Evolutionary conservation across 2,329 filamentous ascomycete species (phyloP), one percentile per base, ranked within the genome.

Genomic region (Fusarium sambucinum): DNA sequence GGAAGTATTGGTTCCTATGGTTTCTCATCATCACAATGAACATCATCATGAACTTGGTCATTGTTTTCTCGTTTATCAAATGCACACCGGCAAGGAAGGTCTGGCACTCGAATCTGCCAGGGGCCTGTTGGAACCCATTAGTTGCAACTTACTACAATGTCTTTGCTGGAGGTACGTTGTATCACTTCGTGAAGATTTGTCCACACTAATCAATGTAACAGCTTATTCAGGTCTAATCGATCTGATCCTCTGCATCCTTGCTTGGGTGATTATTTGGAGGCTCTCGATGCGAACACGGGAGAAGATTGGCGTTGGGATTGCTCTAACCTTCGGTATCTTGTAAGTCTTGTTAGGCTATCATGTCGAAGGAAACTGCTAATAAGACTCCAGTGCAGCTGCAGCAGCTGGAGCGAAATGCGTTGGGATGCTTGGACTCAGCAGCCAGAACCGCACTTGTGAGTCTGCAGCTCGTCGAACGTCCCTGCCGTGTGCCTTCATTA

Each of bases 311-410:
- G 58, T 60, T 8, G 58, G 58, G 1, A 52, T 60, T 17, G 58
- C 55, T 13, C 11, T 60, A 37, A 60, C 55, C 0, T 60, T 60
- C 14, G 58, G 58, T 4, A 1, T 60, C 5, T 59, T 60, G 58
- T 60, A 2, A 17, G 58, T 52, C 0, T 13, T 1, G 3, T 0
- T 1, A 0, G 1, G 10, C 1, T 2, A 2, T 0, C 4, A 0
- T 5, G 1, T 2, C 16, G 0, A 4, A 5, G 2, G 4, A 3
- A 13, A 1, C 8, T 1, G 0, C 57, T 60, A 16, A 59, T 2
- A 0, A 27, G 0, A 2, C 0, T 0, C 8, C 3, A 60, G 57
- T 27, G 58, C 58, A 16, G 44, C 44, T 3, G 58, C 55, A 1
- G 32, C 55, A 1, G 58, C 58, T 1, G 58, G 19, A 2, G 44